Conservation (phyloP, 176 grass and related monocot genomes). For the Aegilops tauschii region DNA sequence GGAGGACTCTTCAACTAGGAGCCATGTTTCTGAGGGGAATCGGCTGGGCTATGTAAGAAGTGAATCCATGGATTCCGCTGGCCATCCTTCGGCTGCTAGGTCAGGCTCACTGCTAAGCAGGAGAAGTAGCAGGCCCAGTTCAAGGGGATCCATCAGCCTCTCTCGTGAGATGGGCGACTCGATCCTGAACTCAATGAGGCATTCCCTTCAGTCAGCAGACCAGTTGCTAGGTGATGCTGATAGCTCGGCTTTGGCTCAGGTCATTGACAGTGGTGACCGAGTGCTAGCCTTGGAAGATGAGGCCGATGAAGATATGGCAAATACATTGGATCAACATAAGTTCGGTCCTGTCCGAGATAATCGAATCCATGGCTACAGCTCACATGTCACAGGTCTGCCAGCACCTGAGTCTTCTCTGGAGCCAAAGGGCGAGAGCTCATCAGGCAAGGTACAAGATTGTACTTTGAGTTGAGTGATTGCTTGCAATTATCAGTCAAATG, state of each 20-base stretch:
- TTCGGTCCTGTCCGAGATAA: constrained; percentile 37
- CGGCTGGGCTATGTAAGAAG: constrained; percentile 31
- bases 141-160: constrained; percentile 61
- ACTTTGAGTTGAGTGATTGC: background rate
- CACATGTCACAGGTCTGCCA: background rate
- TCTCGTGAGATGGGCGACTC: constrained; percentile 56
- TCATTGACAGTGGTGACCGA: constrained; percentile 69
- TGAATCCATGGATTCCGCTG: constrained; percentile 35
- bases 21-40: background rate
- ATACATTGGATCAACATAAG: constrained; percentile 29
- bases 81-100: constrained; percentile 29
- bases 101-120: constrained; percentile 35
- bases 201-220: constrained; percentile 61
- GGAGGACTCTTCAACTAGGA: constrained; percentile 31
- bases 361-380: constrained; percentile 21
- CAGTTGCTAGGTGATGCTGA: constrained; percentile 58
- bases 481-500: constrained; percentile 3
- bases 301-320: constrained; percentile 20
- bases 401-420: background rate
- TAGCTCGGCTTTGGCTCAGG: constrained; percentile 58
- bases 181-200: constrained; percentile 73
- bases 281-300: constrained; percentile 39
- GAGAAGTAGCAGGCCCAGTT: constrained; percentile 47
- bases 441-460: constrained; percentile 31
- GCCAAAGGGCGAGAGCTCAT: constrained; percentile 22